Conservation (phyloP, 225 moss, liverwort and hornwort species). For the Sphagnum tenellum region DNA sequence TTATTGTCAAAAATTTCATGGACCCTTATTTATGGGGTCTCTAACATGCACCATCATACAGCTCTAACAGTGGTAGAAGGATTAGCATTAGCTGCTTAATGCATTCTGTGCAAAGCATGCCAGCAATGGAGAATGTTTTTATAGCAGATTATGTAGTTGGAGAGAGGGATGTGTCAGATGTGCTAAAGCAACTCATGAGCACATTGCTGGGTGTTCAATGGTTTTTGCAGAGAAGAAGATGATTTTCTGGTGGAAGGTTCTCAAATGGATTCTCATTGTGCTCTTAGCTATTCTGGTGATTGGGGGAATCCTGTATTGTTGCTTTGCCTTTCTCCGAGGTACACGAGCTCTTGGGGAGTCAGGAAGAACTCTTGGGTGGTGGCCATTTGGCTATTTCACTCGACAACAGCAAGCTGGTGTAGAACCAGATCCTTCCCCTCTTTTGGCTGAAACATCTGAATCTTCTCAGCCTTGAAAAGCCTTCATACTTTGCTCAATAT, state of each 20-base stretch:
- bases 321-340: constrained; percentile 14
- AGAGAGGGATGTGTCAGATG: too few relatives aligned
- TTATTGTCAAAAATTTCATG: too few relatives aligned
- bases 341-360: constrained; percentile 4
- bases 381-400: constrained; percentile 7
- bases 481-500: too few relatives aligned
- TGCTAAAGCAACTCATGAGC: too few relatives aligned
- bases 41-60: too few relatives aligned
- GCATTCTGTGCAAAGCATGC: too few relatives aligned
- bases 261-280: constrained; percentile 19
- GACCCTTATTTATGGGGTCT: too few relatives aligned
- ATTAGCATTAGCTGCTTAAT: too few relatives aligned
- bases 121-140: too few relatives aligned
- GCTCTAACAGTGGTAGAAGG: too few relatives aligned
- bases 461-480: neutral
- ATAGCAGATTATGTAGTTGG: too few relatives aligned
- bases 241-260: constrained; percentile 37
- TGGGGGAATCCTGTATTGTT: constrained; percentile 21
- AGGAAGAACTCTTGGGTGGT: constrained; percentile 8
- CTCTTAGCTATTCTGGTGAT: constrained; percentile 17
- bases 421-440: constrained; percentile 26
- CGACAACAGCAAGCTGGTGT: constrained; percentile 1
- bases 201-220: too few relatives aligned
- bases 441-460: constrained; percentile 4
- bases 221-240: constrained; percentile 30